Percentiles rank a stretch among this genome's conserved stretches.
phyloP scores from a whole-genome alignment of 495 filamentous ascomycete species.

The Penicillium diatomitis region DNA sequence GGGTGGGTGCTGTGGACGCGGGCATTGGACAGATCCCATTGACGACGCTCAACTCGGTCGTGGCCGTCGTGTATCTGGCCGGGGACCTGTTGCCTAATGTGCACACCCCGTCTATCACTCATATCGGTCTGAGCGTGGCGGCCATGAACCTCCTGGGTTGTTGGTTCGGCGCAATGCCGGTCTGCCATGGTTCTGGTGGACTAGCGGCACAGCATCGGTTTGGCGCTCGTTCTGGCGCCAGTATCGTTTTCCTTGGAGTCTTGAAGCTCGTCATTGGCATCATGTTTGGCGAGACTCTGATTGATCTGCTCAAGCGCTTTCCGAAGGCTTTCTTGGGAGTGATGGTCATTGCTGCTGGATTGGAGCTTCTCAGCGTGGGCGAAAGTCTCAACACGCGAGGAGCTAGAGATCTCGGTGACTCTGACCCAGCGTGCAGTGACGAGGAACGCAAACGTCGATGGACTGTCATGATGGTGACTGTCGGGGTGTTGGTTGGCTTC shows the following conservation, averaged over 20 bases:
- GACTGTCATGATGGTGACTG: constrained; percentile 82
- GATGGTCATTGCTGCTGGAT: constrained; percentile 79
- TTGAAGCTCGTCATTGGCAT: constrained; percentile 71
- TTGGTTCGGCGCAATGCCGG: constrained; percentile 92
- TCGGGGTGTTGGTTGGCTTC: constrained; percentile 72
- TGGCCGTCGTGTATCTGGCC: constrained; percentile 71
- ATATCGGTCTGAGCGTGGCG: constrained; percentile 70
- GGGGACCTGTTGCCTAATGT: constrained; percentile 63
- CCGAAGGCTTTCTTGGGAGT: constrained; percentile 68
- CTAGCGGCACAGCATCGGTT: constrained; percentile 85
- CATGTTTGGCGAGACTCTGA: constrained; percentile 57
- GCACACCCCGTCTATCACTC: constrained; percentile 55
- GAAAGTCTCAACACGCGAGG: constrained; percentile 64
- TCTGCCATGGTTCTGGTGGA: constrained; percentile 88
- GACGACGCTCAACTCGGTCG: constrained; percentile 82
- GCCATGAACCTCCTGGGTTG: constrained; percentile 75
- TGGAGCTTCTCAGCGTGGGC: constrained; percentile 78
- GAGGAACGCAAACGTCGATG: constrained; percentile 61
- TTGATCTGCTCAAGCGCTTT: constrained; percentile 58
- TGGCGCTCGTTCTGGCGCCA: constrained; percentile 77
- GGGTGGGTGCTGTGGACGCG: constrained; percentile 42
- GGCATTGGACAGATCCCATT: constrained; percentile 81
- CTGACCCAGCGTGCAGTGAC: constrained; percentile 38
- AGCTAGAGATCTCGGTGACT: constrained; percentile 49
- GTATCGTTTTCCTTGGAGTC: constrained; percentile 67